These are phyloP conservation scores for Ophiognomonia clavigignenti-juglandacearum DNA, from an alignment of 2,329 filamentous ascomycete genomes.

Conservation along the genomic window DNA sequence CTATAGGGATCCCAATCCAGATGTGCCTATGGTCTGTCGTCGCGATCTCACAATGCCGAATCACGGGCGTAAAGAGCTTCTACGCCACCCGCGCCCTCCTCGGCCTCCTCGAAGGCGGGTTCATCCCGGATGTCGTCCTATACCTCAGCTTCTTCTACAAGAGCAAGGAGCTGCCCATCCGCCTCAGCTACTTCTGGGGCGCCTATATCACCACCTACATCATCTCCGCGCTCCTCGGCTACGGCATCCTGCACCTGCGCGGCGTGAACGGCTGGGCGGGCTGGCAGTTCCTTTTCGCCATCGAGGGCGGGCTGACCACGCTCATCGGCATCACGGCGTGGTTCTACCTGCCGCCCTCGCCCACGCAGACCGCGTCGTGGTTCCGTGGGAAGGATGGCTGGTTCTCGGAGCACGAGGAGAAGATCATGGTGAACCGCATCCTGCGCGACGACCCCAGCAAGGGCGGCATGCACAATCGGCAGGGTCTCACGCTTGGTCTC, in stretches of 20 bases:
- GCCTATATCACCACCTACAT: conserved; percentile 49
- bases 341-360: conserved; percentile 48
- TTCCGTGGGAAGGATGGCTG: conserved; percentile 53
- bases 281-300: conserved; percentile 29
- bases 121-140: conserved; percentile 46
- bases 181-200: conserved; percentile 64
- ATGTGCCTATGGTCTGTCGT: conserved; percentile 33
- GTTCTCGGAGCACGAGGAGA: conserved; percentile 56
- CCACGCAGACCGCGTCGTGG: conserved; percentile 51
- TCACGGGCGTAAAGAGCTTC: conserved; percentile 37
- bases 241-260: conserved; percentile 46
- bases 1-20: conserved; percentile 37
- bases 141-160: conserved; percentile 70
- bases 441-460: conserved; percentile 22
- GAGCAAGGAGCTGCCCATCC: conserved; percentile 56
- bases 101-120: conserved; percentile 36
- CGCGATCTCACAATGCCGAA: conserved; percentile 34
- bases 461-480: conserved; percentile 24
- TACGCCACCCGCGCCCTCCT: conserved; percentile 35
- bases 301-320: conserved; percentile 20
- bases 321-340: conserved; percentile 33
- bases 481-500: conserved; percentile 13
- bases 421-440: conserved; percentile 58
- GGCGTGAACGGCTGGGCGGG: conserved; percentile 45
- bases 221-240: conserved; percentile 47